Base-by-base conservation (phyloP, 192 early-diverging fungal genomes). In the Neocallimastix lanati region DNA sequence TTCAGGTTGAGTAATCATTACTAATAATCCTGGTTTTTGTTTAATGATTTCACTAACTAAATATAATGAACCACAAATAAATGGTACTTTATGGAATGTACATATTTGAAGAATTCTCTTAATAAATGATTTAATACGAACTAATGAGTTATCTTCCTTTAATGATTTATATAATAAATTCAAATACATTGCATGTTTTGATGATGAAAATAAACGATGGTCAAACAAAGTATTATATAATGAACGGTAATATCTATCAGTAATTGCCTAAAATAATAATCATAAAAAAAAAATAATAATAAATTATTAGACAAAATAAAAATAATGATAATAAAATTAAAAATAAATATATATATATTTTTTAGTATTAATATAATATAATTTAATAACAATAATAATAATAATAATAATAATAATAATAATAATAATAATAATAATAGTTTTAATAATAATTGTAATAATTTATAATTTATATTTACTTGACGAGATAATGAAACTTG, bases 151-250 rank as follows among this genome's bases (percentile, higher is more conserved):
- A 82, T 99, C 97, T 37, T 90, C 85, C 80, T 90, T 92, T 9
- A 99, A 84, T 27, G 95, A 92, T 77, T 92, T 90, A 88, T 88
- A 96, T 11, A 99, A 84, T 25, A 99, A 85, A 83, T 99, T 99
- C 76, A 98, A 88, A 83, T 95, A 98, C 88, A 96, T 90, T 28
- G 95, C 93, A 80, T 96, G 95, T 85, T 96, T 96, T 25, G 94
- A 95, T 16, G 92, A 87, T 37, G 85, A 82, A 37, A 83, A 85
- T 27, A 98, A 83, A 29, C 96, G 90, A 29, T 90, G 88, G 80
- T 99, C 95, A 30, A 96, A 83, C 37, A 99, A 83, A 29, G 95
- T 92, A 77, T 92, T 93, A 85, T 98, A 98, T 13, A 99, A 82
- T 11, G 93, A 90, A 77, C 94, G 92, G 86, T 95, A 97, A 86